These are phyloP conservation scores for Musa itinerans DNA, from an alignment of 176 grass and related monocot species.

Conservation along the genomic window DNA sequence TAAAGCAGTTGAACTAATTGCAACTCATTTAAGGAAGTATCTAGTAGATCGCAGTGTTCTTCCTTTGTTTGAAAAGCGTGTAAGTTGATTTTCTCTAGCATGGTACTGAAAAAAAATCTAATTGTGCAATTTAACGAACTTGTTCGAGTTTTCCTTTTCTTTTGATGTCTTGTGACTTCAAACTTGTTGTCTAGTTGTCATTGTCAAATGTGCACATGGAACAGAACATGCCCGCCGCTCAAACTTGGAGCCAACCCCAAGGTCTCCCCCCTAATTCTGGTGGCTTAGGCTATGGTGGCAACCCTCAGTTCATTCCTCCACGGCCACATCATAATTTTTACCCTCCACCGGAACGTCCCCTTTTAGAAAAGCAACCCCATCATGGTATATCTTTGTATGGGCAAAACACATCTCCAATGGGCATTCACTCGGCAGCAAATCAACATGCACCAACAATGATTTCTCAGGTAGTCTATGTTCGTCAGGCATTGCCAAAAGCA, in stretches of 20 bases:
- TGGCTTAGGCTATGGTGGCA: slow-evolving; percentile 50
- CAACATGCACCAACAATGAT: slow-evolving; percentile 43
- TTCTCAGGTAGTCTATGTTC: slow-evolving; percentile 55
- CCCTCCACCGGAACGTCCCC: slow-evolving; percentile 55
- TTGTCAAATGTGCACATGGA: slow-evolving; percentile 54
- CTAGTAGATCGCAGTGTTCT: slow-evolving; percentile 56
- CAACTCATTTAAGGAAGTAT: slow-evolving; percentile 59
- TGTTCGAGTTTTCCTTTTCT: not conserved
- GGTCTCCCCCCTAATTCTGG: slow-evolving; percentile 36
- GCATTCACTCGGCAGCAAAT: slow-evolving; percentile 32
- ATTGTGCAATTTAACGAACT: slow-evolving; percentile 7
- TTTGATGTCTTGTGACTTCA: not conserved
- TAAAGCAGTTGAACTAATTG: slow-evolving; percentile 50
- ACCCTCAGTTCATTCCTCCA: slow-evolving; percentile 71
- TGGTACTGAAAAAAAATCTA: not conserved
- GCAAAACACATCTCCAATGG: slow-evolving; percentile 39
- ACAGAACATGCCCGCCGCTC: slow-evolving; percentile 70
- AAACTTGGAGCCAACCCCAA: slow-evolving; percentile 68
- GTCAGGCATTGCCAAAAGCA: not conserved
- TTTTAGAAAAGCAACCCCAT: slow-evolving; percentile 68
- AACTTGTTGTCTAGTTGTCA: slow-evolving; percentile 42
- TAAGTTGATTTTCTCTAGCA: slow-evolving; percentile 13
- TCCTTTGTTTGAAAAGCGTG: slow-evolving; percentile 54
- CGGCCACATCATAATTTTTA: slow-evolving; percentile 65
- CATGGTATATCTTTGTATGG: slow-evolving; percentile 78